Percentiles rank a stretch among this genome's conserved stretches.
phyloP scores from a whole-genome alignment of 2,329 filamentous ascomycete genomes.

The Aspergillus fructus region DNA sequence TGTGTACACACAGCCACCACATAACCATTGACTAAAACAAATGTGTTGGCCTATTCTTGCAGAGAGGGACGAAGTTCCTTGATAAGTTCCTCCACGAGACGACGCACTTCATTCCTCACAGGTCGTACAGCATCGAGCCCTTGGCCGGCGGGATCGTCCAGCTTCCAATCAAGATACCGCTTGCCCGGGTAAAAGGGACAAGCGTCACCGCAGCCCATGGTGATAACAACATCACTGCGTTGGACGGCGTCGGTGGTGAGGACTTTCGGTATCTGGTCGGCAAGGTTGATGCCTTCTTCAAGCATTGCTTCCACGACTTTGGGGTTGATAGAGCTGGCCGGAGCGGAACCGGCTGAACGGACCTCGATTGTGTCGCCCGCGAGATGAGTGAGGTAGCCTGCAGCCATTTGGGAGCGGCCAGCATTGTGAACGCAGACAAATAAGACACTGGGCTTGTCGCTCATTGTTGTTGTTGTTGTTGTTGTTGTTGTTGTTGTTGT shows the following conservation, averaged over 20 bases:
- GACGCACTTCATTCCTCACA: conserved; percentile 24
- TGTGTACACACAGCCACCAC: too few relatives aligned
- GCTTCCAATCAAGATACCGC: conserved; percentile 27
- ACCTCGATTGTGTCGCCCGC: conserved; percentile 20
- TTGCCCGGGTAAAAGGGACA: conserved; percentile 29
- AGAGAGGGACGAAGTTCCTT: too few relatives aligned
- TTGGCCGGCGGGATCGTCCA: conserved; percentile 26
- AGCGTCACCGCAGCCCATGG: conserved; percentile 29
- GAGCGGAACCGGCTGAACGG: conserved; percentile 28
- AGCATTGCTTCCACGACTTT: conserved; percentile 25
- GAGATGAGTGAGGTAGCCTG: conserved; percentile 15
- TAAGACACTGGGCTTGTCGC: conserved; percentile 22
- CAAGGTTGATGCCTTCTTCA: conserved; percentile 28
- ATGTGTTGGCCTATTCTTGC: too few relatives aligned
- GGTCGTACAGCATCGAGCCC: conserved; percentile 21
- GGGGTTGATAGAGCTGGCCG: conserved; percentile 25
- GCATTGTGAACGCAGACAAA: conserved; percentile 31
- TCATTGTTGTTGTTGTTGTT: not conserved
- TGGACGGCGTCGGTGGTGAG: conserved; percentile 23
- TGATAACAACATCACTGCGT: conserved; percentile 26
- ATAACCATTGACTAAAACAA: too few relatives aligned
- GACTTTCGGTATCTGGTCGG: conserved; percentile 24
- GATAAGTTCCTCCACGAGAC: not conserved
- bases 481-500: not conserved
- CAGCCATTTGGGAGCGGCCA: conserved; percentile 29